These are phyloP conservation scores for Nemania sp. DNA, from an alignment of 2,329 filamentous ascomycete genomes.

Conservation along the genomic window DNA sequence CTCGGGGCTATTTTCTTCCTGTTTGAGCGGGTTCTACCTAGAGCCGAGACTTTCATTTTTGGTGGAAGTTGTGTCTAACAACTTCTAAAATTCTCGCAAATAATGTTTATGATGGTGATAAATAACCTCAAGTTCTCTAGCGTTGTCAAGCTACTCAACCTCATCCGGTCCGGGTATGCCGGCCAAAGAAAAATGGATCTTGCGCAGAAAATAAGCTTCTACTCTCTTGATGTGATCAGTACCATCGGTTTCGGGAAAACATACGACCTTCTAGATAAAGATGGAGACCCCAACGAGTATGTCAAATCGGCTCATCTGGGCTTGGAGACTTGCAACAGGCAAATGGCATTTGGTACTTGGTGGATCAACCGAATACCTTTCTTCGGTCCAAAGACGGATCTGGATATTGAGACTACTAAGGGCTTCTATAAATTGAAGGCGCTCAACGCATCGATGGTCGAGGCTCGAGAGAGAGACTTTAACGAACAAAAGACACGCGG, in stretches of 20 bases:
- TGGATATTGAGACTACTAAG: conserved; percentile 39
- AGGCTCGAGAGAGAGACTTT: conserved; percentile 44
- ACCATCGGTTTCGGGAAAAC: conserved; percentile 62
- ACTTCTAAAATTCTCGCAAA: too few relatives aligned
- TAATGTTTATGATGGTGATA: too few relatives aligned
- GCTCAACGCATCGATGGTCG: conserved; percentile 44
- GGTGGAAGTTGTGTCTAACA: too few relatives aligned
- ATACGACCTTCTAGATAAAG: conserved; percentile 61
- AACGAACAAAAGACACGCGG: conserved; percentile 31
- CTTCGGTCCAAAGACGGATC: conserved; percentile 6
- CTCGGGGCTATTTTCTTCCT: too few relatives aligned
- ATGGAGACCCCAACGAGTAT: conserved; percentile 59
- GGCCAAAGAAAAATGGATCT: conserved; percentile 56
- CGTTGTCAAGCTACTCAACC: conserved; percentile 58
- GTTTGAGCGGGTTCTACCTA: too few relatives aligned
- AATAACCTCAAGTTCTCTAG: too few relatives aligned
- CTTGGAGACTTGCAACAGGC: conserved; percentile 51
- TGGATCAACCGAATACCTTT: conserved; percentile 36
- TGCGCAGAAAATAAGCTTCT: conserved; percentile 60
- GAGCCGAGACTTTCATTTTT: too few relatives aligned
- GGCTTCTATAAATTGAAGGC: conserved; percentile 54
- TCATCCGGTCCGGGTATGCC: conserved; percentile 59
- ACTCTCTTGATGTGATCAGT: conserved; percentile 67
- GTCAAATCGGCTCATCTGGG: conserved; percentile 40
- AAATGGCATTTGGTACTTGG: conserved; percentile 45